Evolutionary conservation across 2,329 filamentous ascomycete genomes (phyloP), one percentile per base, ranked within the genome.

Genomic region (Penicillium paneum): DNA sequence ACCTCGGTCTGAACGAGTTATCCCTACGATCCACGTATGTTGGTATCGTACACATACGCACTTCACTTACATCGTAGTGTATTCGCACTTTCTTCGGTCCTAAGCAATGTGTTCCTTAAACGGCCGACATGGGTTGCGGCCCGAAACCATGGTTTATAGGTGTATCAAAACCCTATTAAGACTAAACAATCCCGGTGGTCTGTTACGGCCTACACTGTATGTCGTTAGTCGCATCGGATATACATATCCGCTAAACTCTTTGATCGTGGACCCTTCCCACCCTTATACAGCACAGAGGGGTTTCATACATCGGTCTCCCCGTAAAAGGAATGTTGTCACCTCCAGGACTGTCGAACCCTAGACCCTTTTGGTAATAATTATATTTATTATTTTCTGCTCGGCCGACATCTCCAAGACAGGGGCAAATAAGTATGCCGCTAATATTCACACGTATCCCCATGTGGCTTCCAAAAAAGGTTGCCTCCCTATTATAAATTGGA

Each of bases 261-360:
- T 13, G 35, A 52, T 40, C 21, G 21, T 24, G 21, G 21, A 24
- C 21, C 21, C 21, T 24, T 24, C 21, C 21, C 21, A 24, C 21
- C 21, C 38, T 54, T 54, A 46, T 54, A n/a, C n/a, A n/a, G n/a
- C n/a, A n/a, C n/a, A 49, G 46, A 54, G 49, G 12, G 24, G n/a
- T 34, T 43, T 29, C 46, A 42, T 53, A 40, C 47, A 54, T 50
- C 52, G 52, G 46, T 11, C 39, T 43, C 40, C 44, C 38, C 51
- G 45, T 49, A 34, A 21, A 8, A n/a, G n/a, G 15, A 26, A 52
- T 29, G 35, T 45, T 48, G 36, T 48, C 36, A 48, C 38, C 15
- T 41, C 21, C 8, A 28, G 38, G 28, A 12, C 31, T 32, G 31
- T 34, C 31, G 26, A 26, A 21, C 40, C 24, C 40, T 31, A 46